These are phyloP conservation scores for Fomitopsis palustris DNA, from an alignment of 1,284 basidiomycete species.

Conservation along the genomic window DNA sequence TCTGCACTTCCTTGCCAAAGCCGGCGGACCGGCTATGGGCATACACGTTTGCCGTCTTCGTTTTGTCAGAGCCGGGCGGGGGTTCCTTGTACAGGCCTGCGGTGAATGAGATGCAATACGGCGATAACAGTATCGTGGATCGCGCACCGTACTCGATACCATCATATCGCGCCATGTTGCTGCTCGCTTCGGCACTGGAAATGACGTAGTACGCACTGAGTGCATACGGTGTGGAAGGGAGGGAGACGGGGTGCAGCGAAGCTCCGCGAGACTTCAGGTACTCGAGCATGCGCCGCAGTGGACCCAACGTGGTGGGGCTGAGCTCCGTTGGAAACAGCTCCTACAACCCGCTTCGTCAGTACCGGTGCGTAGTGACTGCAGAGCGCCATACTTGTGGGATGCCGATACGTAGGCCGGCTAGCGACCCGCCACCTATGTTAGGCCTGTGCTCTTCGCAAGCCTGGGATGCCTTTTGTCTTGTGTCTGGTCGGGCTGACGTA, in stretches of 20 bases:
- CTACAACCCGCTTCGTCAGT: constrained; percentile 26
- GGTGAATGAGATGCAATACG: background rate
- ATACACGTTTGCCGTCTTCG: constrained; percentile 50
- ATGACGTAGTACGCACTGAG: constrained; percentile 95
- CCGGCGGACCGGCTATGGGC: constrained; percentile 57
- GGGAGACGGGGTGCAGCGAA: constrained; percentile 66
- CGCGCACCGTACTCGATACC: constrained; percentile 71
- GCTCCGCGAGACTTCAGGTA: constrained; percentile 64
- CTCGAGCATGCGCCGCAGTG: constrained; percentile 47
- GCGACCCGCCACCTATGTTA: constrained; percentile 14
- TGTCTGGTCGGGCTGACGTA: constrained; percentile 55
- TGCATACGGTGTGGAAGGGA: constrained; percentile 77
- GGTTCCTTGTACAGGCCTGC: constrained; percentile 48
- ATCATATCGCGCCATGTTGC: constrained; percentile 89
- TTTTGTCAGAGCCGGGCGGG: constrained; percentile 38
- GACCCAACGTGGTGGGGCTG: constrained; percentile 41
- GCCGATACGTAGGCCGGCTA: constrained; percentile 54
- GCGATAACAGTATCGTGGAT: background rate
- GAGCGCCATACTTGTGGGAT: constrained; percentile 42
- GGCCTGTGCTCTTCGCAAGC: constrained; percentile 11
- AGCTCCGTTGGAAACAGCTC: constrained; percentile 85
- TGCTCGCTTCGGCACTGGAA: constrained; percentile 91
- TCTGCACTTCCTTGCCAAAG: constrained; percentile 86
- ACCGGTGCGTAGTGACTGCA: background rate
- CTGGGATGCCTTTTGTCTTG: constrained; percentile 33